phyloP scores from a whole-genome alignment of 2,329 filamentous ascomycete genomes.

The Ophiosphaerella korrae region DNA sequence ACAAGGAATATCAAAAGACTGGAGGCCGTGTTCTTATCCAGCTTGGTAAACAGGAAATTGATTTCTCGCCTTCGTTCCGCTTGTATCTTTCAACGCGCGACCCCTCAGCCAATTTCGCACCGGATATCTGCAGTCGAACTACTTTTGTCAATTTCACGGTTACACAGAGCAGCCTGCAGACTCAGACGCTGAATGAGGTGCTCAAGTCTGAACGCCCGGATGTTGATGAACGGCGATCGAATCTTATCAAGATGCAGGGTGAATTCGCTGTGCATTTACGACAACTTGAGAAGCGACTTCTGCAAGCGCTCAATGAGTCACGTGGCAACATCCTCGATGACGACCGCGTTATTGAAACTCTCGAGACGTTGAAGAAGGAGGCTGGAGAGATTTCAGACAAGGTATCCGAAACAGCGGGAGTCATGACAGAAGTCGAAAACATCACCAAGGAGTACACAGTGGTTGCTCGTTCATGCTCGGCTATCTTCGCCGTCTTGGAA shows the following conservation, averaged over 20 bases:
- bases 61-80: slow-evolving; percentile 96
- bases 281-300: slow-evolving; percentile 88
- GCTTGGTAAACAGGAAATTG: slow-evolving; percentile 97
- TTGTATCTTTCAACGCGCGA: slow-evolving; percentile 94
- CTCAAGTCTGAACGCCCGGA: slow-evolving; percentile 97
- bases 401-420: slow-evolving; percentile 94
- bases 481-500: slow-evolving; percentile 94
- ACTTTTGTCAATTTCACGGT: slow-evolving; percentile 99
- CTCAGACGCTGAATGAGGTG: slow-evolving; percentile 95
- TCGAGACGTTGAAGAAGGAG: slow-evolving; percentile 97
- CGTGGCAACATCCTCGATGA: slow-evolving; percentile 98
- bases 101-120: slow-evolving; percentile 92
- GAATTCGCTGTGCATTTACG: slow-evolving; percentile 99
- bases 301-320: slow-evolving; percentile 96
- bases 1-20: slow-evolving; percentile 99
- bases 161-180: slow-evolving; percentile 97
- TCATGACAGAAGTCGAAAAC: slow-evolving; percentile 96
- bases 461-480: slow-evolving; percentile 92
- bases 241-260: slow-evolving; percentile 97
- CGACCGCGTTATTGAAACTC: slow-evolving; percentile 95
- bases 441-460: slow-evolving; percentile 94
- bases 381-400: slow-evolving; percentile 94
- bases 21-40: slow-evolving; percentile 97
- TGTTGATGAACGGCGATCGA: slow-evolving; percentile 93
- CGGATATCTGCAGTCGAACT: slow-evolving; percentile 96